Evolutionary conservation across 2,329 filamentous ascomycete genomes (phyloP).

Genomic region (Cladophialophora carrionii): DNA sequence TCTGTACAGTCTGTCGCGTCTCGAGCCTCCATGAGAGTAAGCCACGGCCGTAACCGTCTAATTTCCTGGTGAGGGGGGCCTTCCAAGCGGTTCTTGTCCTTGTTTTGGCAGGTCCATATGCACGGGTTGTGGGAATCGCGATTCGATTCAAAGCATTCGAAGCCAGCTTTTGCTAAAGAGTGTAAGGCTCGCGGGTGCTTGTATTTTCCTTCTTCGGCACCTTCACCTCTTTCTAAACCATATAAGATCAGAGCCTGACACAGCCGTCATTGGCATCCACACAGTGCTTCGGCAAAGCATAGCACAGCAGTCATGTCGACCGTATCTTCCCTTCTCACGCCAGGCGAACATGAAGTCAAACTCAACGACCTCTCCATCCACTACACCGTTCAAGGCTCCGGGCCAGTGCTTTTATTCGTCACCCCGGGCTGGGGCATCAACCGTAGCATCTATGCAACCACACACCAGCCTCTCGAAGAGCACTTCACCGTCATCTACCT

Average conservation of each 20-base stretch:
- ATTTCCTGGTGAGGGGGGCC: background rate
- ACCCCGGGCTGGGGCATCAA: constrained; percentile 16
- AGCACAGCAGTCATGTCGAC: background rate
- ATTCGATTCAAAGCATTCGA: background rate
- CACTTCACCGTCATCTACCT: constrained; percentile 38
- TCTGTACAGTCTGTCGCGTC: background rate
- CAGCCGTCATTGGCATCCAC: background rate
- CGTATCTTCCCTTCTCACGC: background rate
- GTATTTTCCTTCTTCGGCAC: background rate
- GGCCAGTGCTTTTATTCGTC: constrained; percentile 7
- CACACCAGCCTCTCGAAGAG: constrained; percentile 1
- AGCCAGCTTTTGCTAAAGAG: background rate
- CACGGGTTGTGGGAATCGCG: background rate
- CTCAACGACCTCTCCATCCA: constrained; percentile 17
- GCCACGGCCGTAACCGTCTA: background rate
- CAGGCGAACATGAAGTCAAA: constrained; percentile 3
- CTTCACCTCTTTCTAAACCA: background rate
- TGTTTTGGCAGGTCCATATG: background rate
- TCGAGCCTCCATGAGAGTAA: background rate
- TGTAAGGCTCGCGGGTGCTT: background rate
- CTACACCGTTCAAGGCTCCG: constrained; percentile 7
- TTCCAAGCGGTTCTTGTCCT: background rate
- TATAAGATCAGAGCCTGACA: background rate
- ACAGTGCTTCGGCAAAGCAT: background rate
- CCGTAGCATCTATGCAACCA: constrained; percentile 4